Base-by-base conservation (phyloP, 495 filamentous ascomycete species). In the Podospora pseudopauciseta region DNA sequence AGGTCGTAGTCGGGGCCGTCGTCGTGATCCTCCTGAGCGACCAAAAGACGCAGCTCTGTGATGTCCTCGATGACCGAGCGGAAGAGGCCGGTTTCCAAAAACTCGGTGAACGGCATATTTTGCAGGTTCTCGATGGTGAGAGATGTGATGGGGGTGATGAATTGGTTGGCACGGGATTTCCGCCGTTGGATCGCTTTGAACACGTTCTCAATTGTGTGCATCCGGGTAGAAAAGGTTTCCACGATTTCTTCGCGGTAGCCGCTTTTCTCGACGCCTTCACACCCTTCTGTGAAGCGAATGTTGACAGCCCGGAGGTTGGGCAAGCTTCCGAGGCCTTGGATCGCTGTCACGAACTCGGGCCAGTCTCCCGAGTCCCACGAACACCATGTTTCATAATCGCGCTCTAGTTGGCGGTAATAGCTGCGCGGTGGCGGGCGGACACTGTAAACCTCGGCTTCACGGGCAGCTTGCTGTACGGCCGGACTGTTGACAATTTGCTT, bases 291-390 rank as follows among this genome's bases (percentile, higher is more conserved):
- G 28, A 68, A 68, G 60, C 44, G 23, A 19, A 68, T 64, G 2
- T 64, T 53, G 20, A 68, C 60, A 32, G 60, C 44, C 18, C 54
- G 30, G 66, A 68, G 44, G 39, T 64, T 68, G 23, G 66, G 66
- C 26, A 68, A 23, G 15, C 44, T 23, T 11, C n/a, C 53, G 56
- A 68, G 34, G 26, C 60, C 18, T 5, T 49, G 6, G 1, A 68
- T 32, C 18, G 66, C 66, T 7, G 26, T 18, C 19, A 19, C 11
- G 28, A 68, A 68, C n/a, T 56, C 27, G n/a, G 16, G n/a, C 60
- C 23, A 64, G 11, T 32, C 13, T 9, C 55, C 60, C 16, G 5
- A 5, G 7, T 59, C 49, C 16, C 27, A 54, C 19, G 32, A 44
- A 2, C 59, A 60, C 30, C 30, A 32, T 32, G 7, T 7, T 5